A percentile compares a stretch with the other conserved stretches of the same genome.
Evolutionary conservation across 352 stramenopile genomes (phyloP).

Genomic region (Albugo laibachii): DNA sequence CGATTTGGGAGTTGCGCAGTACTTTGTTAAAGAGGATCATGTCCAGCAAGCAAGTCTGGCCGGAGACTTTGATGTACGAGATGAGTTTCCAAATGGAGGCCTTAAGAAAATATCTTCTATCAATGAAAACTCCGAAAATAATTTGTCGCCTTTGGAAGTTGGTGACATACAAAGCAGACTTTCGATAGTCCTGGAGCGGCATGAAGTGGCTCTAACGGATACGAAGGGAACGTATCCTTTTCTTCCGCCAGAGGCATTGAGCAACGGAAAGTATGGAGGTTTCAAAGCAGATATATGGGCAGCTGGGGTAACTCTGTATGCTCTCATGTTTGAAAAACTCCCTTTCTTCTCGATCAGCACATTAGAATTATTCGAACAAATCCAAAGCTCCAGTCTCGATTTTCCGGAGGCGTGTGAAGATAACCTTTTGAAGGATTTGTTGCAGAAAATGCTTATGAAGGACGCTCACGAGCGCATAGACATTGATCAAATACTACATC

Average conservation of each 20-base stretch:
- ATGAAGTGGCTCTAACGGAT: conserved; percentile 21
- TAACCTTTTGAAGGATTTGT: conserved; percentile 41
- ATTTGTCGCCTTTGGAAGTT: neutral
- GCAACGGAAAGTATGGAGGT: conserved; percentile 42
- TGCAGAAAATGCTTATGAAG: conserved; percentile 49
- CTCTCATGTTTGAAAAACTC: conserved; percentile 67
- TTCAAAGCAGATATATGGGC: conserved; percentile 83
- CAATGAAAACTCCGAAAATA: conserved; percentile 1
- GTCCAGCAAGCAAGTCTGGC: conserved; percentile 13
- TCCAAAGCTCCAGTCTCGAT: conserved; percentile 31
- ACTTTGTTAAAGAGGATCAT: conserved; percentile 27
- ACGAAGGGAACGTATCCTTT: conserved; percentile 70
- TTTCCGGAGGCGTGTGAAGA: conserved; percentile 26
- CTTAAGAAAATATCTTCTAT: neutral
- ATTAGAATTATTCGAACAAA: conserved; percentile 78
- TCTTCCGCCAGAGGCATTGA: conserved; percentile 40
- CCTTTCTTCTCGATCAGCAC: conserved; percentile 81
- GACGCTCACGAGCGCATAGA: conserved; percentile 46
- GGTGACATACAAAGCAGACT: no score
- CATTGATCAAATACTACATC: conserved; percentile 38
- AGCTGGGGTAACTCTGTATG: conserved; percentile 83
- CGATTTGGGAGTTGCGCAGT: conserved; percentile 65
- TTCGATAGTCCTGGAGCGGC: no score
- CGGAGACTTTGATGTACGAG: conserved; percentile 31
- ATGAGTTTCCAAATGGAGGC: conserved; percentile 5